Evolutionary conservation across 208 protist species (phyloP), one percentile per base, ranked within the genome.

Genomic region (Trypanosoma boissoni): DNA sequence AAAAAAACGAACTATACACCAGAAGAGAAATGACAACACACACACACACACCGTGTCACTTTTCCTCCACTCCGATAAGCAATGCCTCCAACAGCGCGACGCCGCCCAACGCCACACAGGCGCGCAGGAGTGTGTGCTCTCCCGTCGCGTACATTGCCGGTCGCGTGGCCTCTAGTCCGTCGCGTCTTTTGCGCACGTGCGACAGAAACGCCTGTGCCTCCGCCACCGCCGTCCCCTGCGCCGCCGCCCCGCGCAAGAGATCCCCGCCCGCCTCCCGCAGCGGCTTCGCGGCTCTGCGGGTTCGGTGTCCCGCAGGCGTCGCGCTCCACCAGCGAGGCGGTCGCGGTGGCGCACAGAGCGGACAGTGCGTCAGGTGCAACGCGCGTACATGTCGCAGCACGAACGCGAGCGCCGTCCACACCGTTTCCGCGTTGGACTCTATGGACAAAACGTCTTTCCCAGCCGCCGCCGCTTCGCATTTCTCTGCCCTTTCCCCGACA

Each of bases 61-160:
- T n/a, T n/a, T n/a, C n/a, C 51, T 57, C 12, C 14, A 67, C 29
- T 1, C 58, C 65, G 18, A 78, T 29, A 7, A 78, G 29, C 26
- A 78, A 53, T n/a, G 66, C 53, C 29, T 75, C 67, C 5, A 79
- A 44, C 10, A 79, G 57, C n/a, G 43, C 62, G 49, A 79, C 48
- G 32, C 73, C 68, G 44, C 73, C 73, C 51, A 79, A 45, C 16
- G 52, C 26, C 4, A 29, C 43, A 39, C 73, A 79, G 16, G 51
- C 42, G 18, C 37, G 51, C 42, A 21, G 32, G 1, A 73, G 50
- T 20, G 27, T 27, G 36, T 76, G 70, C 28, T 34, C 31, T 12
- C 60, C 65, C 26, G 53, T 39, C 12, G 36, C 39, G 58, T 72
- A 72, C 64, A 72, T 72, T 26, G 23, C 9, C 27, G 71, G 64